A percentile compares a stretch with the other conserved stretches of the same genome.
Evolutionary conservation across 2,329 filamentous ascomycete species (phyloP).

Genomic region (Xylariaceae sp.): DNA sequence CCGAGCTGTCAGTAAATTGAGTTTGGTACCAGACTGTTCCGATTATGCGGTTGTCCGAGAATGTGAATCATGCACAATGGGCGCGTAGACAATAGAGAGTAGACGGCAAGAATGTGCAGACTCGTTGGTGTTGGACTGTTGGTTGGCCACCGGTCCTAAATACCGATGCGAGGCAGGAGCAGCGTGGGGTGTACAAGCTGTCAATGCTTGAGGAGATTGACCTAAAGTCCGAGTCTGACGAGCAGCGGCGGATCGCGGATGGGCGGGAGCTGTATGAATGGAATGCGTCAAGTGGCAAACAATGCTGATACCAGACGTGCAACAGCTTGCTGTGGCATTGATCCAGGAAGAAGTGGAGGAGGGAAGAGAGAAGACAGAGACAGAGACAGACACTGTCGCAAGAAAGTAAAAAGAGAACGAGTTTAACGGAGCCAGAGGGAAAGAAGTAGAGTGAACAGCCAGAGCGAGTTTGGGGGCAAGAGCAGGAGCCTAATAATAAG

Average conservation of each 20-base stretch:
- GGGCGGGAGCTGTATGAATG: background rate
- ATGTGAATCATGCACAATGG: conserved; percentile 18
- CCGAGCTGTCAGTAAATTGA: conserved; percentile 3
- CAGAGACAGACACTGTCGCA: background rate
- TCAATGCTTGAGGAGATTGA: conserved; percentile 3
- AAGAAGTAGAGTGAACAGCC: conserved; percentile 1
- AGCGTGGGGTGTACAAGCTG: conserved; percentile 5
- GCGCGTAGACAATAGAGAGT: conserved; percentile 13
- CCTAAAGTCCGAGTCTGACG: conserved; percentile 14
- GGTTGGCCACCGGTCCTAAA: conserved; percentile 10
- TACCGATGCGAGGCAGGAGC: background rate
- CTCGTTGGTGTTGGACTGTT: conserved; percentile 1
- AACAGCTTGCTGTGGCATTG: too few relatives aligned
- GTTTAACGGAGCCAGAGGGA: background rate
- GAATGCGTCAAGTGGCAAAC: background rate
- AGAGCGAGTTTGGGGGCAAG: background rate
- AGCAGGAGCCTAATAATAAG: background rate
- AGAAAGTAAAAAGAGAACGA: background rate
- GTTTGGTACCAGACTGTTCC: conserved; percentile 5
- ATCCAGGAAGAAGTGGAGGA: background rate
- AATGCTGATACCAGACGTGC: background rate
- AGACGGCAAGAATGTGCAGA: conserved; percentile 9
- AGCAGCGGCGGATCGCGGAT: background rate
- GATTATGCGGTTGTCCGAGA: conserved; percentile 11
- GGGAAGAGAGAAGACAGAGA: background rate